Evolutionary conservation across 169 alveolate species (phyloP), one percentile per base, ranked within the genome.

Genomic region (Eimeria praecox): DNA sequence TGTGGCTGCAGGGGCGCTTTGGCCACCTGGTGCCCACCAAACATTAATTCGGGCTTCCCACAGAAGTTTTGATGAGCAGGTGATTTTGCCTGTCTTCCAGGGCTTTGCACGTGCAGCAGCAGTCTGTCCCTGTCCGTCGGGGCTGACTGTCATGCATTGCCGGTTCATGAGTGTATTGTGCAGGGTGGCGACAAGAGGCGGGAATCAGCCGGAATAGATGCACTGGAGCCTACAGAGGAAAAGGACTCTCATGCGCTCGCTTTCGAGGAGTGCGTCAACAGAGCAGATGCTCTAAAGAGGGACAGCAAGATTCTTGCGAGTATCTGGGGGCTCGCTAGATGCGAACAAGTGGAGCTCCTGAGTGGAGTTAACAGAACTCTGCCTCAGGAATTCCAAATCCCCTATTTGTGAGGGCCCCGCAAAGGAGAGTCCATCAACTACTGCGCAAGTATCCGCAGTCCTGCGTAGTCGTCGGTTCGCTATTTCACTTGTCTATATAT

Each of bases 21-120:
- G 93, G 93, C 93, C 93, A 24, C 71, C 80, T 49, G 93, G 93
- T 54, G 82, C 59, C 9, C 69, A 62, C 93, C 62, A 22, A 20
- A 86, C 49, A 59, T 40, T 20, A 24, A 4, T 62, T 62, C 38
- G 24, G 16, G 44, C 46, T 44, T 38, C 18, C 9, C 40, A 59
- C 38, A 12, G 93, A 52, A n/a, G 18, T 40, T 22, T 86, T 8
- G 59, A 38, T 3, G 93, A 86, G 64, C 93, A 62, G 93, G 82
- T 59, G 35, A 44, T 78, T n/a, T 42, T 3, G 9, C 24, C 24
- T 20, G 64, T n/a, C 42, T 38, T 1, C 6, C 6, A 38, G 62
- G 35, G 24, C 24, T 24, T 62, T 22, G 27, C 56, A 35, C 12
- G 30, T 18, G 56, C 35, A 33, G 44, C 69, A n/a, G 91, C 77